Base-by-base conservation (phyloP, 169 alveolate species). In the Plasmodium cynomolgi region DNA sequence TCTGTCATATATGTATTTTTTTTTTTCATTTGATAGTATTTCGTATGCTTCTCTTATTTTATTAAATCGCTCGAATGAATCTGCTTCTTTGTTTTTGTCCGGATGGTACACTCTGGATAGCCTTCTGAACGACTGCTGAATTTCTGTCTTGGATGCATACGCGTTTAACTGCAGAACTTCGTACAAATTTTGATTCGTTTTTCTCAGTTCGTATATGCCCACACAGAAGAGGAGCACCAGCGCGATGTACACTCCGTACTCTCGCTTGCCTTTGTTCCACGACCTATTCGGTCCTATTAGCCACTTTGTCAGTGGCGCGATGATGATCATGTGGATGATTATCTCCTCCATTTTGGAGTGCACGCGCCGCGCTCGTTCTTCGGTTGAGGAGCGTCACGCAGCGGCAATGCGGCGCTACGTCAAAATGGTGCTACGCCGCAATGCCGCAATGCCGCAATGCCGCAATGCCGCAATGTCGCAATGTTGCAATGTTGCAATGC, bases 21-120 rank as follows among this genome's bases (percentile, higher is more conserved):
- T 97, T 86, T 98, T 98, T 39, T 96, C 96, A 92, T 97, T 98
- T 75, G 96, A 83, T 68, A 98, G 95, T 2, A 98, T 97, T 92
- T 98, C 99, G 94, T 98, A 97, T 11, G 99, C 99, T 95, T 98
- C 97, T 83, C 98, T 98, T 23, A 98, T 97, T 88, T 97, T 96
- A 94, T 96, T 98, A 96, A 97, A 98, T 50, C 95, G 95, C 7
- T 97, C 98, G 58, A 96, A 97, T 77, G 97, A 97, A 75, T 97
- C 98, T 37, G 93, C 93, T 58, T 96, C 96, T 92, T 96, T 97
- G 94, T 92, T 96, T 15, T 95, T 93, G 92, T 98, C 99, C 9
- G 99, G 99, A 93, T 98, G 99, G 80, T 96, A 97, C 95, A 97
- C 97, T 82, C 96, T 84, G 68, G 98, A 95, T 41, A 96, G 56